Base-by-base conservation (phyloP, 306 rosid species). In the Ziziphus jujuba region DNA sequence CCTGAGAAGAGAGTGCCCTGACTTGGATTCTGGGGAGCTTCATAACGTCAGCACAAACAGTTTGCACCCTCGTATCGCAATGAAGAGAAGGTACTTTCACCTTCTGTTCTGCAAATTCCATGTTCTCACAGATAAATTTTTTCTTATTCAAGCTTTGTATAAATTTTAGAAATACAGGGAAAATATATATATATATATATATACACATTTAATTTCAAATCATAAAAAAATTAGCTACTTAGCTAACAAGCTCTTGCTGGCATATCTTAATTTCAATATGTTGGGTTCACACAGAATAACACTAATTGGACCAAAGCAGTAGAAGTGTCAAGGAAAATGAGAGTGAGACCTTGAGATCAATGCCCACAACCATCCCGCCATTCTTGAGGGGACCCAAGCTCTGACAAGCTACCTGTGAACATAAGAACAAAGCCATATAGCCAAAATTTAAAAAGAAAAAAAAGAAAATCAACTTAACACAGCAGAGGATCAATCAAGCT, bases 31-130 rank as follows among this genome's bases (percentile, higher is more conserved):
- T 78, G 13, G 96, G 78, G 63, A 93, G 86, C 19, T 75, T 80
- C 86, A 82, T 84, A 35, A 88, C 91, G 70, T 93, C 96, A 60
- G 97, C 95, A 23, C 80, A 79, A 69, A 90, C 33, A 56, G 96
- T 88, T 48, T 72, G 76, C 62, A 90, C 96, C 73, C 99, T 85
- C 4, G 92, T 80, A 69, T 93, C 96, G 67, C 99, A 93, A 31
- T 84, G 84, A 63, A 75, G 72, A 70, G 84, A 75, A 48, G 97
- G 99, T 59, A 82, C 80, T 84, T 88, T 93, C 50, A 88, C 89
- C 86, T 90, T 93, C 92, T 88, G 95, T 72, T 81, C 84, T 87
- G 84, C 78, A 87, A 19, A 79, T 68, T 22, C 71, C 78, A 75
- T 47, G 74, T 63, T 70, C 50, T 57, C 28, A 59, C 40, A 69